Evolutionary conservation across 768 basidiomycete species (phyloP), one percentile per base, ranked within the genome.

Genomic region (Phaeolepiota aurea): DNA sequence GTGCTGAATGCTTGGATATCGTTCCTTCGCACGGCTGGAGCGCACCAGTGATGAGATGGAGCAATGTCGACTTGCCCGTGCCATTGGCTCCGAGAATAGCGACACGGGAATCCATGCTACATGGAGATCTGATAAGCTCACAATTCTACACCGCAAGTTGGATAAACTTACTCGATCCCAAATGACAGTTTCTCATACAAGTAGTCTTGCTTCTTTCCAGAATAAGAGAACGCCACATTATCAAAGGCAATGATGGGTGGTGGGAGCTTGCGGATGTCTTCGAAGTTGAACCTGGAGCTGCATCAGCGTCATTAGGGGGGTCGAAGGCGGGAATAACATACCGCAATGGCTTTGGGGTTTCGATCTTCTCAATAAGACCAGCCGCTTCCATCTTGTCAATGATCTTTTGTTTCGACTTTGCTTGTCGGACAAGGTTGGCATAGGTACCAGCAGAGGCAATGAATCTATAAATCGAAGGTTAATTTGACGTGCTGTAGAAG

Each of bases 351-450:
- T 76, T 79, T 23, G 74, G 71, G 3, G 60, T 59, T 56, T 93
- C 90, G 44, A 96, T 68, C 66, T 90, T 91, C 64, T 99, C 90
- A 56, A 99, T 75, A 32, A 99, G 74, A 47, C 94, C 94, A 11
- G 93, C 94, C 19, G 94, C 94, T 72, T 99, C 96, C 94, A 99
- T 99, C 78, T 99, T 99, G 74, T 99, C 94, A 64, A 99, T 94
- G 48, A 99, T 98, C 77, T 99, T 99, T 64, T 99, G 94, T 62
- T 99, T 99, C 38, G 93, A 97, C 68, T 99, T 97, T 51, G 94
- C 94, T 64, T 99, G 94, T 55, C 84, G 89, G 54, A 99, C 94
- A 50, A 99, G 78, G 63, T 99, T 99, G 51, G 94, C 96, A 58
- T 98, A 99, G 23, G 94, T 99, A 77, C 94, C 94, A 23, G 94